Evolutionary conservation across 169 alveolate species (phyloP).

Genomic region (Plasmodium knowlesi): DNA sequence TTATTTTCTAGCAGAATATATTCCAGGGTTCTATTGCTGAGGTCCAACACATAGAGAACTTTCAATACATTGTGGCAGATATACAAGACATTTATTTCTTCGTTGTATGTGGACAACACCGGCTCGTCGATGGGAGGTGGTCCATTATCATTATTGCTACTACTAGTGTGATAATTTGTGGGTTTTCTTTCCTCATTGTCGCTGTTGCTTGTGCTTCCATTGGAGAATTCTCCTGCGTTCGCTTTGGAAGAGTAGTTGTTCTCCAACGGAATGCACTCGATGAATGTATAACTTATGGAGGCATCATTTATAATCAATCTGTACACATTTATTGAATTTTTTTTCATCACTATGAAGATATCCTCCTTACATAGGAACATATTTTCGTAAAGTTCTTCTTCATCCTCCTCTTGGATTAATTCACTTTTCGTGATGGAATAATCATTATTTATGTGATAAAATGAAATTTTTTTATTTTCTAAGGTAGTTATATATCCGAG

Average conservation of each 20-base stretch:
- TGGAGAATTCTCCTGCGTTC: not conserved
- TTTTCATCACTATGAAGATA: slow-evolving; percentile 40
- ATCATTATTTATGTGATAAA: slow-evolving; percentile 44
- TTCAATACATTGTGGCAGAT: slow-evolving; percentile 28
- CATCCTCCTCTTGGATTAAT: slow-evolving; percentile 25
- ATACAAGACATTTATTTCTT: slow-evolving; percentile 38
- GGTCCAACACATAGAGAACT: slow-evolving; percentile 2
- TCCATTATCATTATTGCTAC: not conserved
- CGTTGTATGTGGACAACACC: slow-evolving; percentile 42
- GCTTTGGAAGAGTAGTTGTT: not conserved
- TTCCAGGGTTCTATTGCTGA: slow-evolving; percentile 31
- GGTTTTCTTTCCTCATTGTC: not conserved
- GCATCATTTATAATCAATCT: slow-evolving; percentile 13
- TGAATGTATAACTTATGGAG: slow-evolving; percentile 12
- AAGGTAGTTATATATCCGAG: slow-evolving; percentile 38
- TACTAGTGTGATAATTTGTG: not conserved
- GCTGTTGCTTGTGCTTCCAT: not conserved
- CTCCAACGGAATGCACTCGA: slow-evolving; percentile 11
- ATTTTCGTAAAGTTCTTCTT: slow-evolving; percentile 20
- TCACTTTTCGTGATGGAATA: slow-evolving; percentile 33
- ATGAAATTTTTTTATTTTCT: slow-evolving; percentile 52
- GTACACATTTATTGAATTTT: slow-evolving; percentile 28
- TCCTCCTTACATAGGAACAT: slow-evolving; percentile 33
- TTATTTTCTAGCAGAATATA: slow-evolving; percentile 37
- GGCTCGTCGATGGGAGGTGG: slow-evolving; percentile 1